Evolutionary conservation across 305 asterid genomes (phyloP).

Genomic region (Ajuga reptans): DNA sequence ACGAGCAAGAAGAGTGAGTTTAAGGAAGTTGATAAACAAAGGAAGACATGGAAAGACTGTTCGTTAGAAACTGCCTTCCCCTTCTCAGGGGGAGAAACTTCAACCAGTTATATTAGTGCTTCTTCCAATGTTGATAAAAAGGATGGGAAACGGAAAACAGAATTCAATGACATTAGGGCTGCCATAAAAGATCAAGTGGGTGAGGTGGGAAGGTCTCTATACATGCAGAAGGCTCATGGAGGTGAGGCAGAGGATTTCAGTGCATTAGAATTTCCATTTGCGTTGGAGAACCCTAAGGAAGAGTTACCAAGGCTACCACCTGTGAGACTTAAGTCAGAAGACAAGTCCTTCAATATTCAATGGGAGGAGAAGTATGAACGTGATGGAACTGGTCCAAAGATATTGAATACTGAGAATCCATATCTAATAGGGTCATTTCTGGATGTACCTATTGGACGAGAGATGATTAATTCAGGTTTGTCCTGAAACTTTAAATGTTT

Average conservation of each 20-base stretch:
- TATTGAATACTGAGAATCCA: constrained; percentile 45
- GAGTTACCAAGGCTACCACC: constrained; percentile 86
- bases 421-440: constrained; percentile 74
- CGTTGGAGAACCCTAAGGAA: constrained; percentile 60
- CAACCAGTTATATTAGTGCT: constrained; percentile 49
- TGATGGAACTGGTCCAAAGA: constrained; percentile 57
- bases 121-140: constrained; percentile 35
- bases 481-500: constrained; percentile 12
- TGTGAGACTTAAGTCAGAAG: constrained; percentile 76
- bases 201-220: constrained; percentile 69
- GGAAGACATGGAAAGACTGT: constrained; percentile 56
- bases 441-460: constrained; percentile 88
- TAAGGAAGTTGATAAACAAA: constrained; percentile 45
- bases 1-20: constrained; percentile 37
- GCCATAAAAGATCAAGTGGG: constrained; percentile 68
- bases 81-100: constrained; percentile 43
- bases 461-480: constrained; percentile 63
- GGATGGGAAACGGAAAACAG: constrained; percentile 56
- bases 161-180: constrained; percentile 41
- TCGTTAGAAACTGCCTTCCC: constrained; percentile 62
- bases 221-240: constrained; percentile 52
- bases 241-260: constrained; percentile 44
- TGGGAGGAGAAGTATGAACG: constrained; percentile 82
- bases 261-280: constrained; percentile 38
- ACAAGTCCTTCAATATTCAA: constrained; percentile 57